Evolutionary conservation across 176 grass and related monocot genomes (phyloP).

Genomic region (Carex kokanica): DNA sequence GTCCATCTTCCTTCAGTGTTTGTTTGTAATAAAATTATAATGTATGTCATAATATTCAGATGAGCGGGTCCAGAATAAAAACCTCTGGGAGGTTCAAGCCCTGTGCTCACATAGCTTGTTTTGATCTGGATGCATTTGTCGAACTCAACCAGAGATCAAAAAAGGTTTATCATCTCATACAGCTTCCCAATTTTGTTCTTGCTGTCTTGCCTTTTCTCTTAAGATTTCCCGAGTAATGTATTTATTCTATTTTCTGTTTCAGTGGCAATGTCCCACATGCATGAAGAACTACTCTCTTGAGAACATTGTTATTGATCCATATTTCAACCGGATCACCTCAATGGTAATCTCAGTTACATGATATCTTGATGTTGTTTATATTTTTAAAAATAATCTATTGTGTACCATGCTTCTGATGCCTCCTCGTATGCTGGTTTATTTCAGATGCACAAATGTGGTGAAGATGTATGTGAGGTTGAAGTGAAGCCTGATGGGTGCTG

Average conservation of each 20-base stretch:
- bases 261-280: constrained; percentile 99
- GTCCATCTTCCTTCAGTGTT: background rate
- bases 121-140: constrained; percentile 93
- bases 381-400: background rate
- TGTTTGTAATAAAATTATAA: background rate
- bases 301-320: constrained; percentile 83
- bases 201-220: background rate
- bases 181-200: background rate
- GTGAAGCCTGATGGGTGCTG: constrained; percentile 94
- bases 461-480: constrained; percentile 96
- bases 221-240: constrained; percentile 19
- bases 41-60: constrained; percentile 42
- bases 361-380: constrained; percentile 23
- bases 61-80: constrained; percentile 85
- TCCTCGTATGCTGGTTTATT: constrained; percentile 24
- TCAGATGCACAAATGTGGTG: constrained; percentile 69
- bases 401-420: constrained; percentile 19
- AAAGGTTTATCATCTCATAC: constrained; percentile 47
- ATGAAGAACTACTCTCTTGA: constrained; percentile 95
- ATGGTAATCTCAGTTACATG: constrained; percentile 53
- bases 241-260: constrained; percentile 45
- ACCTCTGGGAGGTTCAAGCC: constrained; percentile 85
- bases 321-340: constrained; percentile 88
- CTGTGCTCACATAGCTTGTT: constrained; percentile 93
- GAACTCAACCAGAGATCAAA: constrained; percentile 90